Conservation (phyloP, 1,284 basidiomycete genomes). For the Caloboletus inedulis region DNA sequence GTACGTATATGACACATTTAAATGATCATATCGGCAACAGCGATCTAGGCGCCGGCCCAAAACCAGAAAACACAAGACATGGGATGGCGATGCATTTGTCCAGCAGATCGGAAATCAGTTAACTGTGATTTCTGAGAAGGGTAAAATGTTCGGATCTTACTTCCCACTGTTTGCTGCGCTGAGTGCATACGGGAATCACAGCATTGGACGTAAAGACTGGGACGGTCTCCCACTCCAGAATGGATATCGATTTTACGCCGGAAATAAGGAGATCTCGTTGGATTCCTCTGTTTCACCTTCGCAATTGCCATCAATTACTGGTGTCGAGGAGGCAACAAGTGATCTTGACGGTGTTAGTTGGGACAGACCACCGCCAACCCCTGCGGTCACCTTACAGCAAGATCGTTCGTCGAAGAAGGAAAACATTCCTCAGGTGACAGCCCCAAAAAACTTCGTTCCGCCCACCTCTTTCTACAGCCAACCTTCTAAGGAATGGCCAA, state of each 20-base stretch:
- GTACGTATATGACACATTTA: constrained; percentile 35
- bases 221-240: constrained; percentile 51
- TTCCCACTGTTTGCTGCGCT: constrained; percentile 8
- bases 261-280: constrained; percentile 61
- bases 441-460: constrained; percentile 45
- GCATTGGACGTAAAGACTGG: constrained; percentile 62
- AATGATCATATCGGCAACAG: constrained; percentile 6
- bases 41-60: constrained; percentile 69
- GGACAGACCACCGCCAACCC: constrained; percentile 1
- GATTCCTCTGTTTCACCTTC: constrained; percentile 47
- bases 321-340: constrained; percentile 32
- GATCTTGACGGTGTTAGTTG: constrained; percentile 15
- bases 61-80: constrained; percentile 81
- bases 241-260: constrained; percentile 51
- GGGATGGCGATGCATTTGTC: constrained; percentile 79
- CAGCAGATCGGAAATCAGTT: constrained; percentile 49
- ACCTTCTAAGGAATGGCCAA: constrained; percentile 42
- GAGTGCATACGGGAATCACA: constrained; percentile 29
- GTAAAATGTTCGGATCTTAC: constrained; percentile 51
- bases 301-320: constrained; percentile 48
- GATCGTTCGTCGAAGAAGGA: constrained; percentile 23
- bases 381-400: constrained; percentile 3
- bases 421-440: constrained; percentile 18
- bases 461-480: constrained; percentile 60
- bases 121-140: constrained; percentile 64